Percentiles rank a stretch among this genome's conserved stretches.
phyloP scores from a whole-genome alignment of 2,329 filamentous ascomycete species.

The Exophiala sp. region DNA sequence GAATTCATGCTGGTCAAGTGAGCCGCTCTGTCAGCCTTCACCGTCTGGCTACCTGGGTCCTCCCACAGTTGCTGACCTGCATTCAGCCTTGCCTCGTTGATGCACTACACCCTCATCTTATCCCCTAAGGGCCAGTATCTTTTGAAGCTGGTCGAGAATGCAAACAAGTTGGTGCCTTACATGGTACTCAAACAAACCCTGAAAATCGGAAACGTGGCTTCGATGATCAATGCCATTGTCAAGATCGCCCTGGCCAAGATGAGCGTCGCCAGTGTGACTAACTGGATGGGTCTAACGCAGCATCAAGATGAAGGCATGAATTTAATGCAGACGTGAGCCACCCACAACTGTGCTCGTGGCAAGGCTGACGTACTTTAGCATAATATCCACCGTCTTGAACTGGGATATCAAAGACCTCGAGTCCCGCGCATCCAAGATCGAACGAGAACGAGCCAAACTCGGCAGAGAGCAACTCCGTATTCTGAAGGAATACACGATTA shows the following conservation, averaged over 20 bases:
- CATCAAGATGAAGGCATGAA: slow-evolving; percentile 75
- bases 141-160: slow-evolving; percentile 62
- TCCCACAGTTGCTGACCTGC: slow-evolving; percentile 8
- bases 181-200: slow-evolving; percentile 66
- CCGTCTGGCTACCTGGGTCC: neutral
- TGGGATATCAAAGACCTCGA: slow-evolving; percentile 69
- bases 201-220: slow-evolving; percentile 69
- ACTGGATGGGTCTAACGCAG: slow-evolving; percentile 69
- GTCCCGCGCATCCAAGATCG: slow-evolving; percentile 58
- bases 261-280: slow-evolving; percentile 66
- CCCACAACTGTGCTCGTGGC: too few species aligned
- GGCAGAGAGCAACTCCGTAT: slow-evolving; percentile 56
- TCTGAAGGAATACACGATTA: slow-evolving; percentile 54
- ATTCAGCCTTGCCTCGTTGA: slow-evolving; percentile 61
- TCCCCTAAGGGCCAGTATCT: slow-evolving; percentile 71
- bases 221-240: slow-evolving; percentile 73
- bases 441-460: slow-evolving; percentile 54
- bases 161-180: slow-evolving; percentile 67
- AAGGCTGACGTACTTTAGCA: slow-evolving; percentile 42
- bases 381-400: slow-evolving; percentile 64
- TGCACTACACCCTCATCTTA: slow-evolving; percentile 66
- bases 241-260: slow-evolving; percentile 70
- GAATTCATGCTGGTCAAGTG: slow-evolving; percentile 68
- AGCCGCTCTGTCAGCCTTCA: slow-evolving; percentile 30
- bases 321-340: slow-evolving; percentile 56